Conservation (phyloP, 352 stramenopile species). For the Phytophthora nicotianae region DNA sequence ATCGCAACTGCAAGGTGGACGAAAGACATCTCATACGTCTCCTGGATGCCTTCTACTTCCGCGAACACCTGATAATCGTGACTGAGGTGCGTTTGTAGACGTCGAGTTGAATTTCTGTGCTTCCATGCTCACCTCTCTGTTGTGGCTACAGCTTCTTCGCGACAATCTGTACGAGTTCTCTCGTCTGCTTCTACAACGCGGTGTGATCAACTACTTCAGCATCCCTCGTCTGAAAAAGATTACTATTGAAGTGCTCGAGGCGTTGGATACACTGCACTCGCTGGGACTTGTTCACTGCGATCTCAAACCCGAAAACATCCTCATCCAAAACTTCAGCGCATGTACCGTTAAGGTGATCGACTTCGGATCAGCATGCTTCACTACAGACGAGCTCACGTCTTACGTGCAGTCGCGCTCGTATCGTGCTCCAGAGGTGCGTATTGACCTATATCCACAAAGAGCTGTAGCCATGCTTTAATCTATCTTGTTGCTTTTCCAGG, state of each 20-base stretch:
- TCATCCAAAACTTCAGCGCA: slow-evolving; percentile 86
- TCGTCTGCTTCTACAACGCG: slow-evolving; percentile 75
- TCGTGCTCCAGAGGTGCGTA: slow-evolving; percentile 92
- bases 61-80: slow-evolving; percentile 96
- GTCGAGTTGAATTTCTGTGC: neutral
- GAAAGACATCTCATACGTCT: slow-evolving; percentile 94
- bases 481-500: slow-evolving; percentile 37
- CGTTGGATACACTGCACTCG: slow-evolving; percentile 86
- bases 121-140: slow-evolving; percentile 4
- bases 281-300: slow-evolving; percentile 98
- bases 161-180: slow-evolving; percentile 99
- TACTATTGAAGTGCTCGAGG: slow-evolving; percentile 94
- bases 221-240: slow-evolving; percentile 93
- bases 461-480: slow-evolving; percentile 57
- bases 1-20: slow-evolving; percentile 84
- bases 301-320: slow-evolving; percentile 99
- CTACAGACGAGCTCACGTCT: slow-evolving; percentile 94
- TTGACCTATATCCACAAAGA: neutral
- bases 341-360: slow-evolving; percentile 98
- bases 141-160: slow-evolving; percentile 76
- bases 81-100: slow-evolving; percentile 87
- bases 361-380: slow-evolving; percentile 97
- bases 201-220: slow-evolving; percentile 95
- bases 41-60: slow-evolving; percentile 95
- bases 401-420: slow-evolving; percentile 99